Conservation (phyloP, 225 moss, liverwort and hornwort species). For the Polytrichum commune region DNA sequence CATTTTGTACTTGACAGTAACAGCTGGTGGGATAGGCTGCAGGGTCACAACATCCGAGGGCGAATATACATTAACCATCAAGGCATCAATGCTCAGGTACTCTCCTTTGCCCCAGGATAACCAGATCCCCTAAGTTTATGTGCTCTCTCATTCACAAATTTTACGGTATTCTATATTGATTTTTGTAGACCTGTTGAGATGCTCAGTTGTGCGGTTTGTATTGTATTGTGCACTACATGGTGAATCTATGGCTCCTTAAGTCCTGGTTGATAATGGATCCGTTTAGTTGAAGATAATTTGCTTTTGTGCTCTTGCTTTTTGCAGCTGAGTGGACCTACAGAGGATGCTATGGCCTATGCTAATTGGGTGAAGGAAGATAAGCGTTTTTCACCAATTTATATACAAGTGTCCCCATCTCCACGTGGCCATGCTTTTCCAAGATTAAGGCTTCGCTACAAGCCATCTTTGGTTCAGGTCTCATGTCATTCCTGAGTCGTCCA, state of each 20-base stretch:
- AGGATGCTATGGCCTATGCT: constrained; percentile 69
- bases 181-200: no score
- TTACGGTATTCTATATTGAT: no score
- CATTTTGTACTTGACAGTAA: constrained; percentile 28
- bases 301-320: constrained; percentile 5
- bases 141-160: no score
- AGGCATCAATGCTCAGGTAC: constrained; percentile 97
- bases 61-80: constrained; percentile 94
- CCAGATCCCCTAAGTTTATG: no score
- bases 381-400: constrained; percentile 65
- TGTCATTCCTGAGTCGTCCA: no score
- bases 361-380: constrained; percentile 82
- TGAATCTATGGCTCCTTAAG: background rate
- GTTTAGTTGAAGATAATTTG: no score
- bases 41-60: constrained; percentile 82
- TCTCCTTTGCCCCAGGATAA: constrained; percentile 1
- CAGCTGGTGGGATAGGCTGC: constrained; percentile 57
- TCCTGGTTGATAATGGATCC: background rate
- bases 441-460: constrained; percentile 83
- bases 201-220: background rate
- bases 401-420: constrained; percentile 84
- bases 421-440: constrained; percentile 93
- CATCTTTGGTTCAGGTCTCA: constrained; percentile 84
- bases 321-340: constrained; percentile 82
- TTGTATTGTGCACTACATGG: background rate